Evolutionary conservation across 23 red algal species (phyloP).

Genomic region (Pyropia haitanensis): DNA sequence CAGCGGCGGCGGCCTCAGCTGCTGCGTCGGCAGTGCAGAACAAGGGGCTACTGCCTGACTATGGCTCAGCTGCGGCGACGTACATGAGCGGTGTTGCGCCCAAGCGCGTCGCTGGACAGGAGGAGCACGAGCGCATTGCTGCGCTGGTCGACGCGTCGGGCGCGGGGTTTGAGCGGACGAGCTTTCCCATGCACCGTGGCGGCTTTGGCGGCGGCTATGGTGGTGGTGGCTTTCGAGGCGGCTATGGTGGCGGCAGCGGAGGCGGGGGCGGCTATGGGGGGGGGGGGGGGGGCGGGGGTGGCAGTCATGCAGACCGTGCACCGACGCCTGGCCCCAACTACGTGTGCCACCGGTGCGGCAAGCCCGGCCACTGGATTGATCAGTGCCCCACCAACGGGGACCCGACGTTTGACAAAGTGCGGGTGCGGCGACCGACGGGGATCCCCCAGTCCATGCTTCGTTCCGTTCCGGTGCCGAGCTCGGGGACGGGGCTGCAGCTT

Average conservation of each 20-base stretch:
- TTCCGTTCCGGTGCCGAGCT: constrained; percentile 73
- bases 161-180: constrained; percentile 27
- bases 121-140: constrained; percentile 66
- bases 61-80: constrained; percentile 2
- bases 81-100: background rate
- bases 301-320: constrained; percentile 41
- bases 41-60: background rate
- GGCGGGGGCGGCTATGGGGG: constrained; percentile 7
- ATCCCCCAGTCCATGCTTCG: constrained; percentile 94
- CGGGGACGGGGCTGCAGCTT: constrained; percentile 67
- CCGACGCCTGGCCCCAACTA: constrained; percentile 77
- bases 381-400: constrained; percentile 96
- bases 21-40: constrained; percentile 1
- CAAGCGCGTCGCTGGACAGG: constrained; percentile 44
- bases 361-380: constrained; percentile 97
- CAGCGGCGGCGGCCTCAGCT: background rate
- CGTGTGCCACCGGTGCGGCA: constrained; percentile 90
- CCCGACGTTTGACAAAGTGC: constrained; percentile 68
- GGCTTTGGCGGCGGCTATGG: constrained; percentile 16
- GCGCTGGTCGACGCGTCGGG: constrained; percentile 34
- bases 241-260: constrained; percentile 20
- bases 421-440: constrained; percentile 88
- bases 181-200: constrained; percentile 13
- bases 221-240: constrained; percentile 13
- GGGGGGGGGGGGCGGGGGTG: background rate